A percentile compares a stretch with the other conserved stretches of the same genome.
Evolutionary conservation across 345 rosid genomes (phyloP).

Genomic region (Salix caprea): DNA sequence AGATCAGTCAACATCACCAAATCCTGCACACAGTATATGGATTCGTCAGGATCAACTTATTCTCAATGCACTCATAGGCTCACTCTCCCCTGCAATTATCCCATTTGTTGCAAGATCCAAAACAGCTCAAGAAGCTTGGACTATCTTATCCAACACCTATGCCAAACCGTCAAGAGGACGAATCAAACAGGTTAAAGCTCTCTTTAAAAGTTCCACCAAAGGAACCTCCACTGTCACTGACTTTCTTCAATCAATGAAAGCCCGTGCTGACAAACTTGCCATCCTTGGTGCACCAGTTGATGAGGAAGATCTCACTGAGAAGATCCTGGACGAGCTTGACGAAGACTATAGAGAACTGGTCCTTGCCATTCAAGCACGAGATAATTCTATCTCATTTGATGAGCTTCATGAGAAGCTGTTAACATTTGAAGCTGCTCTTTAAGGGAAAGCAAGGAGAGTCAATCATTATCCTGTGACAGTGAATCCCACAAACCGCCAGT

Average conservation of each 20-base stretch:
- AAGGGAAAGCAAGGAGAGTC: rapidly evolving
- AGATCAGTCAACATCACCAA: neutral
- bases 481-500: rapidly evolving
- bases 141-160: neutral
- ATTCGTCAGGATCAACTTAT: neutral
- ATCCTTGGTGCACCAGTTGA: neutral
- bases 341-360: neutral
- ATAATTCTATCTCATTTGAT: neutral
- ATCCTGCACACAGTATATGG: neutral
- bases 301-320: neutral
- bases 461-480: neutral
- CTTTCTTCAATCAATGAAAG: neutral
- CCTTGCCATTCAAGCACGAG: neutral
- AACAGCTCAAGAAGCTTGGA: neutral
- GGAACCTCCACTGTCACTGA: neutral
- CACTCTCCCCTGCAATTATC: neutral
- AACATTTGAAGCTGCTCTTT: too few relatives aligned
- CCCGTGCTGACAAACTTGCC: neutral
- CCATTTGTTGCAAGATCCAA: neutral
- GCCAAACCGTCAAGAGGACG: neutral
- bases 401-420: neutral
- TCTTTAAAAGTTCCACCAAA: neutral
- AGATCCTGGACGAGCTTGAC: neutral
- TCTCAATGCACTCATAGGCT: neutral
- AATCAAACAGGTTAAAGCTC: neutral